Conservation (phyloP, 208 protist genomes). For the Trichomonas gallinae region DNA sequence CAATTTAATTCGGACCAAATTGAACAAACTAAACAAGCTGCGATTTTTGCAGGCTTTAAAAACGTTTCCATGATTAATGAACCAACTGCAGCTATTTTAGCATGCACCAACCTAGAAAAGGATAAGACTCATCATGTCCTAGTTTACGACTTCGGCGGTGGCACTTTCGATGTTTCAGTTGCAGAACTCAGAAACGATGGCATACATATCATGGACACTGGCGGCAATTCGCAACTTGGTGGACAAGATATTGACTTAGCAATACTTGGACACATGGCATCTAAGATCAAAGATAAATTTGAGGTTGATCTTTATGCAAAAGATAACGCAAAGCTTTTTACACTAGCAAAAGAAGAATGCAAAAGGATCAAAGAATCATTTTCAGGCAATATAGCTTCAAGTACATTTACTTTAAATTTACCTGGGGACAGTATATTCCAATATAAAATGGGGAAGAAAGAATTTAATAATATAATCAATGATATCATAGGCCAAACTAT, state of each 20-base stretch:
- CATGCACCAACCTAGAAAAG: slow-evolving; percentile 30
- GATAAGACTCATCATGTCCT: not conserved
- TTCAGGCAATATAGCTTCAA: slow-evolving; percentile 34
- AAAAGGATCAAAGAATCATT: slow-evolving; percentile 75
- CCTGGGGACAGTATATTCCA: too few relatives aligned
- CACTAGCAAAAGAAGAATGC: slow-evolving; percentile 61
- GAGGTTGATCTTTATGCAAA: not conserved
- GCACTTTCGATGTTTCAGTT: not conserved
- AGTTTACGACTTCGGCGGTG: not conserved
- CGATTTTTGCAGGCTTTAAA: slow-evolving; percentile 29
- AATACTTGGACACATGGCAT: not conserved
- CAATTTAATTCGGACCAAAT: not conserved
- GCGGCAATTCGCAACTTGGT: not conserved
- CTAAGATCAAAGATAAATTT: slow-evolving; percentile 37
- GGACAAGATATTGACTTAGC: not conserved
- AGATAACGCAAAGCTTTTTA: not conserved
- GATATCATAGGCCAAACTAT: slow-evolving; percentile 35
- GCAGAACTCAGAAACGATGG: not conserved
- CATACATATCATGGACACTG: not conserved
- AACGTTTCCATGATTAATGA: slow-evolving; percentile 57
- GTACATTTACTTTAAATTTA: not conserved
- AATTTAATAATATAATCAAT: slow-evolving; percentile 32
- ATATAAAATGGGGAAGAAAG: not conserved
- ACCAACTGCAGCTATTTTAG: slow-evolving; percentile 56
- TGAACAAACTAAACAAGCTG: not conserved